Evolutionary conservation across 768 basidiomycete genomes (phyloP).

Genomic region (Amylocystis lapponica): DNA sequence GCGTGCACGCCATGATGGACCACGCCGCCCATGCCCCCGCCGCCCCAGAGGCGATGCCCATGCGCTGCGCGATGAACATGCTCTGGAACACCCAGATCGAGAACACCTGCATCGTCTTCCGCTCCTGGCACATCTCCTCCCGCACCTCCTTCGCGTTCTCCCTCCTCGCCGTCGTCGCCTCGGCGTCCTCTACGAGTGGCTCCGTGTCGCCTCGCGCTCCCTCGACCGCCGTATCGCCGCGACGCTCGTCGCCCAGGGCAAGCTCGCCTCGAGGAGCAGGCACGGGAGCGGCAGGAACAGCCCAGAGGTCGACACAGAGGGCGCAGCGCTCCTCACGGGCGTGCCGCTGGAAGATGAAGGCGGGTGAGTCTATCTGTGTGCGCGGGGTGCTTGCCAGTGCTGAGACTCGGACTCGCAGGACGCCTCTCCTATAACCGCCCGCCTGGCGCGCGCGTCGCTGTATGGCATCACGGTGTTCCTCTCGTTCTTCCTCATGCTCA

Average conservation of each 20-base stretch:
- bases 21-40: too few species aligned
- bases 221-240: constrained; percentile 57
- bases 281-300: constrained; percentile 35
- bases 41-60: constrained; percentile 41
- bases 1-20: constrained; percentile 38
- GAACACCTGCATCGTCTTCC: constrained; percentile 80
- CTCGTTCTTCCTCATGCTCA: constrained; percentile 89
- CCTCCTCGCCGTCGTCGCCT: constrained; percentile 59
- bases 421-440: constrained; percentile 44
- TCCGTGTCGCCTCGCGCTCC: constrained; percentile 54
- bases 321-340: constrained; percentile 49
- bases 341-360: constrained; percentile 28
- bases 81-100: constrained; percentile 81
- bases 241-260: constrained; percentile 37
- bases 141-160: constrained; percentile 55
- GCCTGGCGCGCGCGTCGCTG: constrained; percentile 55
- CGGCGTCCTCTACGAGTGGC: constrained; percentile 76
- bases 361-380: constrained; percentile 36
- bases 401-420: constrained; percentile 35
- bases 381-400: background rate
- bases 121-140: constrained; percentile 67
- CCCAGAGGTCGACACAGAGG: constrained; percentile 44
- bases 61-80: constrained; percentile 70
- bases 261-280: constrained; percentile 37
- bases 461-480: constrained; percentile 76